Evolutionary conservation across 805 yeast species (phyloP), one percentile per base, ranked within the genome.

Genomic region (Pichia heedii): DNA sequence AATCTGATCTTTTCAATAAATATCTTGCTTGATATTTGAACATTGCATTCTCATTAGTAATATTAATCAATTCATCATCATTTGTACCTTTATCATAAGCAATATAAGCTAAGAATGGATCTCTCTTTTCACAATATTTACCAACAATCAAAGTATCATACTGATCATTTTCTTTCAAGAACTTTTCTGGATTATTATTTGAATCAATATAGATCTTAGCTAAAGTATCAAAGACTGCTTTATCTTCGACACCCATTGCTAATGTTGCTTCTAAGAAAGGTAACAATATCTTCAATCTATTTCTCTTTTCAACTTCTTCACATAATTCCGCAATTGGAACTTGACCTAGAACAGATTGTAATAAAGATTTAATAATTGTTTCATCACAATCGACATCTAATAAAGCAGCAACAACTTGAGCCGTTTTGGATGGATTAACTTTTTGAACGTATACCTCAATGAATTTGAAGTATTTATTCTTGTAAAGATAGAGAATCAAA

Each of bases 11-110:
- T 48, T 78, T 71, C 54, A 93, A 75, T 56, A 93, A 73, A 62
- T 93, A 93, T 64, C 97, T 81, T n/a, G 97, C 97, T 72, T 93
- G 98, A 67, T 93, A 90, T 66, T 93, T 93, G 76, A 84, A 93
- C 99, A 93, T 93, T 55, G 93, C 77, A 65, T 93, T 93, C 59
- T 93, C 97, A 64, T 93, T 93, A 53, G 98, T 93, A 65, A 93
- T 88, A 59, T 77, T 73, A 57, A 93, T 77, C 58, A 93, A 76
- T 63, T 93, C 98, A 45, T 73, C 81, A 62, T 93, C 96, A 56
- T 90, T 89, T 42, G 74, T 71, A 60, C 99, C 99, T 68, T 89
- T 90, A 49, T 94, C 95, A 66, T 93, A 93, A 41, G 96, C 95
- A 67, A 93, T 93, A 66, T 87, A 93, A 24, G 98, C 99, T 62